Base-by-base conservation (phyloP, 495 filamentous ascomycete species). In the Aspergillus nidulans region DNA sequence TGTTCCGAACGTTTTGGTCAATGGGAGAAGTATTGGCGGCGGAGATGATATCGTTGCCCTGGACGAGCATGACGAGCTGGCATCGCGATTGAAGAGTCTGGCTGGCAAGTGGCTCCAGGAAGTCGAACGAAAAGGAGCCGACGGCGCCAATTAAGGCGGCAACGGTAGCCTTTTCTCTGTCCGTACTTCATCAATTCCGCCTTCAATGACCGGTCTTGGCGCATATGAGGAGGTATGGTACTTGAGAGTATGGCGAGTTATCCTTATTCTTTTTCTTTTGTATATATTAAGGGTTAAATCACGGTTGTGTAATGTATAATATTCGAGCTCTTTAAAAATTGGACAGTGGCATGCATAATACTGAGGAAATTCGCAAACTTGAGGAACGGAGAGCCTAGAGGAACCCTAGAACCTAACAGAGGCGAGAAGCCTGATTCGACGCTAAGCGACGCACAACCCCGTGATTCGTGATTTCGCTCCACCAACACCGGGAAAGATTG, bases 1-100 rank as follows among this genome's bases (percentile, higher is more conserved):
- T 1, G 94, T 98, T 2, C 94, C 94, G 2, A 98, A 98, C 63
- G 77, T 98, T 25, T 74, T 98, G 52, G 80, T 98, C 42, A 88
- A 86, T 62, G 94, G 89, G 4, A 84, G 85, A 67, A 94, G 88
- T 63, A 91, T 97, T 58, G 94, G 94, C 23, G 94, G 94, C 24
- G 85, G 90, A 41, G 92, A 97, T 63, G 90, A 96, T 30, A 80
- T 97, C 53, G 80, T 81, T 36, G 85, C 79, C 21, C 67, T 97
- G 55, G 85, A 95, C 65, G 63, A 72, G 38, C 78, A 79, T n/a
- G 85, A 84, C 57, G 80, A 77, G 52, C 72, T 98, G 53, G 76
- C 80, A 25, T 84, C 83, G 34, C 92, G 84, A 62, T 77, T 98
- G 53, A 82, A 80, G 68, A 77, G 71, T 9, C 72, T 96, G 72